Evolutionary conservation across 2,329 filamentous ascomycete genomes (phyloP), one percentile per base, ranked within the genome.

Genomic region (Teratosphaeria pseudoeucalypti): DNA sequence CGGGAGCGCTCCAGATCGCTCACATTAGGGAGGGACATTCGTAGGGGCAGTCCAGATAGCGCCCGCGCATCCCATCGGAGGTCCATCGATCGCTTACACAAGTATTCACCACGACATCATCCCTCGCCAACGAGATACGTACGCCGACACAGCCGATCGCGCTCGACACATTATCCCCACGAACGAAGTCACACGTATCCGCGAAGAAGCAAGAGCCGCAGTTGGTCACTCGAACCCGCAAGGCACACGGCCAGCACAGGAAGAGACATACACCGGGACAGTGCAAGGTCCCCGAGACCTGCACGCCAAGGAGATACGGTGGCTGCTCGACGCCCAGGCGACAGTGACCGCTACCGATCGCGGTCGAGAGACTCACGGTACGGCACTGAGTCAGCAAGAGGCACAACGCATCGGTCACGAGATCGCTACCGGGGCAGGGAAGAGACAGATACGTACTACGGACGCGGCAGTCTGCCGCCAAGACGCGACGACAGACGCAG

Each of bases 331-430:
- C 61, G 63, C 49, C 39, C 56, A 53, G 75, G 64, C 74, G 32
- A 70, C 70, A 37, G 60, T 70, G 12, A 64, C 67, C 58, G 75
- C 73, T 57, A 47, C 52, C 64, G 68, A 55, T 78, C 76, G 39
- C 73, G 67, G 14, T 78, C 76, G 14, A 66, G 64, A 61, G 75
- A 77, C 53, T 74, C 73, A 34, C 66, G 70, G 57, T 74, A 75
- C 63, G 65, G 69, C 57, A 65, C 67, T 26, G 68, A 68, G 43
- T 62, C 71, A 43, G 66, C 66, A 56, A 67, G 70, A 59, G 62
- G 62, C 55, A 68, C 72, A 53, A 71, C 69, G 65, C 65, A 64
- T 59, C 63, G 68, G 14, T 72, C 75, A n/a, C 66, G 71, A 14
- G 63, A 66, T 37, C 68, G 68, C 57, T 63, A 68, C 43, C 23